Percentiles rank a stretch among this genome's conserved stretches.
Evolutionary conservation across 2,329 filamentous ascomycete species (phyloP).

Genomic region (Allantophomopsis lycopodina): DNA sequence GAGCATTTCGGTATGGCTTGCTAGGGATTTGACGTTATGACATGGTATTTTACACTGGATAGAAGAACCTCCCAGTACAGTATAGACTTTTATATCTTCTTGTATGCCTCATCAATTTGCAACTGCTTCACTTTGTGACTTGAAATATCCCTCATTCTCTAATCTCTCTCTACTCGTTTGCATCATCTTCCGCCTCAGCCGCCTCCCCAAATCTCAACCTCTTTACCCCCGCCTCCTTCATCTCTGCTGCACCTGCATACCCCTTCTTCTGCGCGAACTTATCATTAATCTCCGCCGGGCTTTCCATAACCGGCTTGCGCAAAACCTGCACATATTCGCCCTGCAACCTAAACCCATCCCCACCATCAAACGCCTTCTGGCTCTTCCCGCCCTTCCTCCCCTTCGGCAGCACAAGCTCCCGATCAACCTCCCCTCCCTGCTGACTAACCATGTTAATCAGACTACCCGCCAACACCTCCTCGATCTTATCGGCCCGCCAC

Average conservation of each 20-base stretch:
- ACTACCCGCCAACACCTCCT: constrained; percentile 69
- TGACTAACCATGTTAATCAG: constrained; percentile 49
- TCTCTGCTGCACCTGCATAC: constrained; percentile 30
- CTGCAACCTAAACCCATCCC: constrained; percentile 31
- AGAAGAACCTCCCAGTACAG: no score
- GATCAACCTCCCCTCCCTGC: constrained; percentile 19
- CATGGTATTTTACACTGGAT: no score
- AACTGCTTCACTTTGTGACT: no score
- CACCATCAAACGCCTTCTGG: constrained; percentile 37
- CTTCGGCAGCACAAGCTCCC: constrained; percentile 21
- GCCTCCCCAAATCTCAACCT: neutral
- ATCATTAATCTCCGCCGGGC: constrained; percentile 42
- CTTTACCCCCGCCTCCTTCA: neutral
- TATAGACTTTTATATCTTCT: no score
- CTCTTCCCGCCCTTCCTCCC: constrained; percentile 11
- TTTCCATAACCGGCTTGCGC: constrained; percentile 31
- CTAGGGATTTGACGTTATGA: no score
- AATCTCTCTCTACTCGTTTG: no score
- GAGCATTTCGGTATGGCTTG: no score
- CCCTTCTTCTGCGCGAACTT: constrained; percentile 48
- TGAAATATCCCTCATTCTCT: no score
- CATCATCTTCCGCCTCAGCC: no score
- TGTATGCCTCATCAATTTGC: no score
- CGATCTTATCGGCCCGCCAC: constrained; percentile 79
- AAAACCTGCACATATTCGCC: constrained; percentile 43